A percentile compares a stretch with the other conserved stretches of the same genome.
Conservation (phyloP, 2,329 filamentous ascomycete genomes). For the Aspergillus floridensis region DNA sequence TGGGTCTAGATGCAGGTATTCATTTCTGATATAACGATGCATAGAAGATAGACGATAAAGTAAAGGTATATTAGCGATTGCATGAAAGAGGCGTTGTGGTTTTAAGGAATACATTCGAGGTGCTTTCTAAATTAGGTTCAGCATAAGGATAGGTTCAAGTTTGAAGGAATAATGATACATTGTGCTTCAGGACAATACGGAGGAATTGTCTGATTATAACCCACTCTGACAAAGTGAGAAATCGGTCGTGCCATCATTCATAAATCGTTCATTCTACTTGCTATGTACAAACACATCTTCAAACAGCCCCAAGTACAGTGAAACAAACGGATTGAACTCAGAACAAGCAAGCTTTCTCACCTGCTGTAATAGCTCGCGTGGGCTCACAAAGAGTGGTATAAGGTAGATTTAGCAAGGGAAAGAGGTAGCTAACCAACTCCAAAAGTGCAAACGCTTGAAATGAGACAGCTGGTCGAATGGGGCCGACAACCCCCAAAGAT, state of each 20-base stretch:
- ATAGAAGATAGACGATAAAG: neutral
- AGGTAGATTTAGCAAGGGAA: neutral
- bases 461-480: constrained; percentile 37
- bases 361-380: neutral
- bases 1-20: constrained; percentile 8
- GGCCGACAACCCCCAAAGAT: neutral
- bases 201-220: too few relatives aligned
- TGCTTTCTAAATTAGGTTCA: neutral
- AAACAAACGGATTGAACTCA: neutral
- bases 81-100: neutral
- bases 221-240: too few relatives aligned
- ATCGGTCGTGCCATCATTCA: neutral
- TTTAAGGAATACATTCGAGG: neutral
- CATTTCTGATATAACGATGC: neutral
- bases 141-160: neutral
- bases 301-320: neutral
- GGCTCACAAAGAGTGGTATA: neutral
- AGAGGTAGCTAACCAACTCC: neutral
- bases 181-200: too few relatives aligned
- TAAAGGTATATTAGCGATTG: neutral
- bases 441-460: constrained; percentile 5
- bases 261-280: constrained; percentile 1
- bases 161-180: neutral
- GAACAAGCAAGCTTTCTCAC: neutral
- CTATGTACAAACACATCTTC: constrained; percentile 2